A percentile compares a stretch with the other conserved stretches of the same genome.
Conservation (phyloP, 2,329 filamentous ascomycete genomes). For the Alternaria panax region DNA sequence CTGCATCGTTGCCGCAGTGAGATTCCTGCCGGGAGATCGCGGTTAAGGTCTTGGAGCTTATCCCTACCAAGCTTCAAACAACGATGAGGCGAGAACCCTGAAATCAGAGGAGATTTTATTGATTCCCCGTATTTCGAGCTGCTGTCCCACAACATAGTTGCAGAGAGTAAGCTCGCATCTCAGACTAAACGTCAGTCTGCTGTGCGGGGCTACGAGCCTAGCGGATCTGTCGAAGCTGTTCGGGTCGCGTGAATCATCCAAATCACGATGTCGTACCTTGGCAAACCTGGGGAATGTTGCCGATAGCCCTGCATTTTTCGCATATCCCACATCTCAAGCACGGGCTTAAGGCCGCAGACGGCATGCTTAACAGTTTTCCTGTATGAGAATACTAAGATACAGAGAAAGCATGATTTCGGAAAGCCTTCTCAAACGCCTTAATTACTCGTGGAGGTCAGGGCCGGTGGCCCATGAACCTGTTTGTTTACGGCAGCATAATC, state of each 20-base stretch:
- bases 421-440: conserved; percentile 39
- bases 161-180: background rate
- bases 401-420: conserved; percentile 27
- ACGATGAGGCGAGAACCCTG: conserved; percentile 6
- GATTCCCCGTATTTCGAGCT: background rate
- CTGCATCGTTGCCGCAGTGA: conserved; percentile 18
- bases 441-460: conserved; percentile 29
- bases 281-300: conserved; percentile 13
- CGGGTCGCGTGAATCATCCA: background rate
- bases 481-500: conserved; percentile 26
- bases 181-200: background rate
- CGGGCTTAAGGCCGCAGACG: conserved; percentile 16
- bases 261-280: conserved; percentile 3
- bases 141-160: background rate
- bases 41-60: conserved; percentile 5
- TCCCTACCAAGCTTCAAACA: conserved; percentile 8
- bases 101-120: background rate
- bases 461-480: conserved; percentile 38
- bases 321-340: conserved; percentile 29
- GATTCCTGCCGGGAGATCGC: conserved; percentile 8
- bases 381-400: conserved; percentile 15
- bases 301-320: conserved; percentile 24
- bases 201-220: background rate
- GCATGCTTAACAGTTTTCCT: conserved; percentile 29
- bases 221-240: background rate